Percentiles rank a stretch among this genome's conserved stretches.
Evolutionary conservation across 2,329 filamentous ascomycete genomes (phyloP).

Genomic region (Fusarium setosum): DNA sequence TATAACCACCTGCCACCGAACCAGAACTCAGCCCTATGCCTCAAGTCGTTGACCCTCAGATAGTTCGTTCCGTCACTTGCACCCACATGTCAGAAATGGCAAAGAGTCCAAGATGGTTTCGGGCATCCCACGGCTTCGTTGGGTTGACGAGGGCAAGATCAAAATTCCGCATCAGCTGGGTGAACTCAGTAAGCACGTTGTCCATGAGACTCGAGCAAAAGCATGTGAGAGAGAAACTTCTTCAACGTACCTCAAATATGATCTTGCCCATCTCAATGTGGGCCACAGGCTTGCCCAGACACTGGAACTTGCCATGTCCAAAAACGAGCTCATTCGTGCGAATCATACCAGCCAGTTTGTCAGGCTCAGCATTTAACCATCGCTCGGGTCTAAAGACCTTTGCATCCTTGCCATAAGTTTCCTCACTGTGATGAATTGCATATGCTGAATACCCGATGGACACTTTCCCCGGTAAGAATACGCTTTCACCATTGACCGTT

Average conservation of each 20-base stretch:
- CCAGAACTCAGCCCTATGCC: too few species aligned
- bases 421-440: conserved; percentile 45
- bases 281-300: conserved; percentile 52
- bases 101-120: conserved; percentile 44
- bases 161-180: conserved; percentile 45
- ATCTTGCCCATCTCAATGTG: conserved; percentile 51
- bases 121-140: conserved; percentile 40
- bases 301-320: conserved; percentile 52
- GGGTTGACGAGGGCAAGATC: conserved; percentile 44
- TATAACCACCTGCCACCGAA: too few species aligned
- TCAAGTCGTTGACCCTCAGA: too few species aligned
- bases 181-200: background rate
- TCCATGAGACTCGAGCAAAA: background rate
- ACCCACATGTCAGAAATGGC: conserved; percentile 49
- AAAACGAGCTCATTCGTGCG: conserved; percentile 51
- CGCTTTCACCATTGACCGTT: conserved; percentile 53
- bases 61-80: conserved; percentile 38
- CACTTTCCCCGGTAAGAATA: conserved; percentile 46
- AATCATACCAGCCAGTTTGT: conserved; percentile 46
- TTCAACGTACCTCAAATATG: conserved; percentile 53
- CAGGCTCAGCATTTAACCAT: conserved; percentile 50
- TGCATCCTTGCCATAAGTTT: conserved; percentile 50
- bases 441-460: conserved; percentile 46
- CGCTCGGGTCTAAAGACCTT: conserved; percentile 49
- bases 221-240: background rate